phyloP scores from a whole-genome alignment of 169 alveolate genomes.

The Plasmodium gaboni region DNA sequence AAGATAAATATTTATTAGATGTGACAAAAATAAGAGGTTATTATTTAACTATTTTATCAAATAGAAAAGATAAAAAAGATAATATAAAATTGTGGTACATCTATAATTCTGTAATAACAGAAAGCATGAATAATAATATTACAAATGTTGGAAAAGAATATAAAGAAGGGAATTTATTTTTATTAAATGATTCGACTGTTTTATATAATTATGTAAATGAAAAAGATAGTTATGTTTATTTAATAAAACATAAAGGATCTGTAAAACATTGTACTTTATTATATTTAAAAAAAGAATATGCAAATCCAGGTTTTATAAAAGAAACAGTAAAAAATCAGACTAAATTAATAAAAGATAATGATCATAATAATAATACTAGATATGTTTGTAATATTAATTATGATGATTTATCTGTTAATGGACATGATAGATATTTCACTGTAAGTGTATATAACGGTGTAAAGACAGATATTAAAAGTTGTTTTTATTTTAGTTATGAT shows the following conservation, averaged over 20 bases:
- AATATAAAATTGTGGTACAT: conserved; percentile 12
- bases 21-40: conserved; percentile 32
- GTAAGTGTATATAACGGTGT: conserved; percentile 27
- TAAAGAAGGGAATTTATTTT: conserved; percentile 32
- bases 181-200: not conserved
- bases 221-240: conserved; percentile 14
- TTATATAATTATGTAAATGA: conserved; percentile 32
- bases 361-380: conserved; percentile 6
- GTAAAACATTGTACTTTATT: conserved; percentile 35
- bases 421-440: conserved; percentile 27
- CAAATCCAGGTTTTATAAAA: conserved; percentile 55
- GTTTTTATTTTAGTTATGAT: conserved; percentile 18
- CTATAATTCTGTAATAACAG: conserved; percentile 2
- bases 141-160: not conserved
- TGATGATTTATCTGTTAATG: conserved; percentile 40
- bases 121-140: not conserved
- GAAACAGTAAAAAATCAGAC: not conserved
- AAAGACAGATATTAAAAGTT: conserved; percentile 28
- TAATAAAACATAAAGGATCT: conserved; percentile 13
- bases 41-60: conserved; percentile 24
- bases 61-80: not conserved
- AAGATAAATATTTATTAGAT: conserved; percentile 17
- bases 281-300: conserved; percentile 32
- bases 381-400: conserved; percentile 18
- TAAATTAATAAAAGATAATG: too few species aligned